These are phyloP conservation scores for Bipolaris victoriae DNA, from an alignment of 2,329 filamentous ascomycete genomes.

Conservation along the genomic window DNA sequence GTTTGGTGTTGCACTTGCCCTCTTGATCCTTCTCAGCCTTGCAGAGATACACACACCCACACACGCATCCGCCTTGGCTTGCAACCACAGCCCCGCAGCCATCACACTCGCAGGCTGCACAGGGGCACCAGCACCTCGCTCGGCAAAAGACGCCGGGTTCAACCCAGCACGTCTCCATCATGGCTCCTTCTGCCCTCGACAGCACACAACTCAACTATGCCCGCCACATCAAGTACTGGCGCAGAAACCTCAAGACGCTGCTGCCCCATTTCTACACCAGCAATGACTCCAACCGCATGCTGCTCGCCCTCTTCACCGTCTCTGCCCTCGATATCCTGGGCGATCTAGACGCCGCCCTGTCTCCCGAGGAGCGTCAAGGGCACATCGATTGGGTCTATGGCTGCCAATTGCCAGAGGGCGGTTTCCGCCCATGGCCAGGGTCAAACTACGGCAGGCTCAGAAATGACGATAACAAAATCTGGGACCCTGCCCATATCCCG, in stretches of 20 bases:
- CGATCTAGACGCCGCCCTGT: slow-evolving; percentile 62
- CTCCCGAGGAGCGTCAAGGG: slow-evolving; percentile 59
- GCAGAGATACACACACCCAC: not conserved
- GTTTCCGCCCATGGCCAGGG: slow-evolving; percentile 84
- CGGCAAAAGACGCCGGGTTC: slow-evolving; percentile 15
- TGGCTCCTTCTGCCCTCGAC: slow-evolving; percentile 28
- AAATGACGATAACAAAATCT: slow-evolving; percentile 60
- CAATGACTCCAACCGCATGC: slow-evolving; percentile 90
- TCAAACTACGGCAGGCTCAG: slow-evolving; percentile 61
- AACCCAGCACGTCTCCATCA: slow-evolving; percentile 17
- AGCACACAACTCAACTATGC: slow-evolving; percentile 41
- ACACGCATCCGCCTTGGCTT: slow-evolving; percentile 2
- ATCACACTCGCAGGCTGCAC: slow-evolving; percentile 8
- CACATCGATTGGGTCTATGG: slow-evolving; percentile 80
- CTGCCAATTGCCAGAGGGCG: slow-evolving; percentile 84
- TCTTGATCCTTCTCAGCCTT: not conserved
- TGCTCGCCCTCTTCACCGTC: slow-evolving; percentile 86
- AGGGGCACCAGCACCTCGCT: slow-evolving; percentile 11
- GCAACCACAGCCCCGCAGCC: slow-evolving; percentile 14
- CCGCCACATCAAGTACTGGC: slow-evolving; percentile 86
- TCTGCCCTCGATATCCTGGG: slow-evolving; percentile 83
- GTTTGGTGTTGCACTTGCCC: not conserved
- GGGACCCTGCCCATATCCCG: slow-evolving; percentile 82
- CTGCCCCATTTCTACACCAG: slow-evolving; percentile 84
- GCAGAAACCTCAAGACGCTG: slow-evolving; percentile 80